Percentiles rank a stretch among this genome's conserved stretches.
Evolutionary conservation across 208 protist species (phyloP).

Genomic region (Leishmania martiniquensis): DNA sequence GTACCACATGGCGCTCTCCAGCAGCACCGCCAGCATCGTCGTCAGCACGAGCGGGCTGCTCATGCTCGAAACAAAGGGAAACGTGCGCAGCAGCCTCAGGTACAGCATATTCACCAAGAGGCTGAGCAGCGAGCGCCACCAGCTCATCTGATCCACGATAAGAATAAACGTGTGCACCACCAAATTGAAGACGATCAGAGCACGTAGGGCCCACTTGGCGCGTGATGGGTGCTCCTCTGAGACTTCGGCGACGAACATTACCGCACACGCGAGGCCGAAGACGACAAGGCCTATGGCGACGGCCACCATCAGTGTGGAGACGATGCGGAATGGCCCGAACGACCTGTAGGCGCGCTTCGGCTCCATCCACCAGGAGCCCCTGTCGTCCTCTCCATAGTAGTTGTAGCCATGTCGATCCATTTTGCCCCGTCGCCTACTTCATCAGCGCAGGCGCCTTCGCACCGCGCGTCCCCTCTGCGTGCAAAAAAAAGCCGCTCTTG

Average conservation of each 20-base stretch:
- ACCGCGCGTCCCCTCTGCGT: background rate
- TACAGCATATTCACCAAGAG: slow-evolving; percentile 53
- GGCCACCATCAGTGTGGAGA: slow-evolving; percentile 52
- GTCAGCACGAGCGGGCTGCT: slow-evolving; percentile 35
- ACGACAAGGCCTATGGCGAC: slow-evolving; percentile 34
- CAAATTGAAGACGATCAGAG: slow-evolving; percentile 39
- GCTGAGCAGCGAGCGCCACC: slow-evolving; percentile 54
- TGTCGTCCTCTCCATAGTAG: slow-evolving; percentile 19
- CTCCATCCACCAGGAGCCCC: slow-evolving; percentile 27
- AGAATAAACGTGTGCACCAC: slow-evolving; percentile 46
- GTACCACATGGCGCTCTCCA: slow-evolving; percentile 63
- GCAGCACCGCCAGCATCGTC: slow-evolving; percentile 23
- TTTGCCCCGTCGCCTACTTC: background rate
- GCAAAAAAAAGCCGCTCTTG: background rate
- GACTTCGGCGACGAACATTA: slow-evolving; percentile 48
- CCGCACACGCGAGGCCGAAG: slow-evolving; percentile 39
- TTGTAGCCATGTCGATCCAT: slow-evolving; percentile 1
- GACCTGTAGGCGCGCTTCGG: slow-evolving; percentile 29
- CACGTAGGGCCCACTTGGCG: slow-evolving; percentile 37
- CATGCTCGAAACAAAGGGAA: slow-evolving; percentile 44
- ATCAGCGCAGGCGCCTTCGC: slow-evolving; percentile 1
- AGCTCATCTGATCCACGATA: slow-evolving; percentile 53
- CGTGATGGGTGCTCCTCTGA: slow-evolving; percentile 61
- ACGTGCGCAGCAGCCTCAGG: slow-evolving; percentile 40
- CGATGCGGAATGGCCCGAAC: slow-evolving; percentile 52